Evolutionary conservation across 371 early-diverging fungal genomes (phyloP).

Genomic region (Mucor irregularis): DNA sequence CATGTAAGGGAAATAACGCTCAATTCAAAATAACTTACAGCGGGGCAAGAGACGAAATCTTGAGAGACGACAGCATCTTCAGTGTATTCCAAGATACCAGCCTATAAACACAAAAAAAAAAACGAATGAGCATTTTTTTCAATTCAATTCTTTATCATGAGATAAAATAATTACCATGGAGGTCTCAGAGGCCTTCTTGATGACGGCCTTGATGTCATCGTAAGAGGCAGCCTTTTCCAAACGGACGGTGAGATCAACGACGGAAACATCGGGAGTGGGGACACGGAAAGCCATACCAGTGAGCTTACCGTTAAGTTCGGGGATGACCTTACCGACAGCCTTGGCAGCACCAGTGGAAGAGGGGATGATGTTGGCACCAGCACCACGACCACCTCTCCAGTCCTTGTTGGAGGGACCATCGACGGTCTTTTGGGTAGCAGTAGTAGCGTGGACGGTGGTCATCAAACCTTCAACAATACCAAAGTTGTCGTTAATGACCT

Average conservation of each 20-base stretch:
- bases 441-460: conserved; percentile 98
- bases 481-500: conserved; percentile 96
- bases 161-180: conserved; percentile 87
- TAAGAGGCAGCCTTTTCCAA: conserved; percentile 89
- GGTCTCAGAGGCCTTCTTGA: conserved; percentile 84
- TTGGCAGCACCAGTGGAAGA: conserved; percentile 99
- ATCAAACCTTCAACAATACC: conserved; percentile 87
- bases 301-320: conserved; percentile 94
- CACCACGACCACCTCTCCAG: conserved; percentile 95
- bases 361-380: conserved; percentile 98
- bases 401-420: conserved; percentile 98
- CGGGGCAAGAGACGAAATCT: conserved; percentile 93
- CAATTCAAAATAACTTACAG: conserved; percentile 14
- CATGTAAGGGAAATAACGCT: background rate
- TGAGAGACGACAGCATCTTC: conserved; percentile 96
- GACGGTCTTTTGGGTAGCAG: conserved; percentile 99
- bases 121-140: no score
- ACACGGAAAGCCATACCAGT: conserved; percentile 99
- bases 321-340: conserved; percentile 99
- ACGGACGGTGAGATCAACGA: conserved; percentile 97
- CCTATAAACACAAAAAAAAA: no score
- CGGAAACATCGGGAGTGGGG: conserved; percentile 97
- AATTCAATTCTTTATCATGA: no score
- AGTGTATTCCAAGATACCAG: conserved; percentile 80
- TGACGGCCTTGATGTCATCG: conserved; percentile 83